phyloP scores from a whole-genome alignment of 2,329 filamentous ascomycete species.

The Lachnellula cervina region DNA sequence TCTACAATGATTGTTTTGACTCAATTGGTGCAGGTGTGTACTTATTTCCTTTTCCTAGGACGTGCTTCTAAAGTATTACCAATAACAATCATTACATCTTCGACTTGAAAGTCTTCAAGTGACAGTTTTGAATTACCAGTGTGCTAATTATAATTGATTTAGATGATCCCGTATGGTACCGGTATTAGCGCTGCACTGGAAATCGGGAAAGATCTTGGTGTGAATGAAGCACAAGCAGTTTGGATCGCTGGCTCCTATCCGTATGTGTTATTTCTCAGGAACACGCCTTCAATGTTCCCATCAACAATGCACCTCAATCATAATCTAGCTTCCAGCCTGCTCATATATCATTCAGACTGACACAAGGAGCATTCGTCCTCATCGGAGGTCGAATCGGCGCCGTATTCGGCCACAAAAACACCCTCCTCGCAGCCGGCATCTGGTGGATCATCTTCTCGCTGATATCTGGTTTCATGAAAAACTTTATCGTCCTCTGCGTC shows the following conservation, averaged over 20 bases:
- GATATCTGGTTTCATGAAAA: slow-evolving; percentile 39
- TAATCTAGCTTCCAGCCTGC: too few species aligned
- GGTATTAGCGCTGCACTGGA: not conserved
- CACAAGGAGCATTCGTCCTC: slow-evolving; percentile 46
- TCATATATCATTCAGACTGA: slow-evolving; percentile 33
- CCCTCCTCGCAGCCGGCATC: slow-evolving; percentile 39
- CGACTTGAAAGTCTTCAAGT: too few species aligned
- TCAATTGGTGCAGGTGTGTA: too few species aligned
- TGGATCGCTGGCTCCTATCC: not conserved
- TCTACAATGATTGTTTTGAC: too few species aligned
- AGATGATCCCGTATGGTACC: not conserved
- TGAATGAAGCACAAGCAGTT: not conserved
- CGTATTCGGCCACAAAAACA: slow-evolving; percentile 45
- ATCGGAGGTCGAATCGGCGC: slow-evolving; percentile 45
- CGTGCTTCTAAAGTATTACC: too few species aligned
- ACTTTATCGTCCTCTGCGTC: slow-evolving; percentile 39
- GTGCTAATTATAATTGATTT: not conserved
- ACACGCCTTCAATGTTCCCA: too few species aligned
- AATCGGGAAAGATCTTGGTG: not conserved
- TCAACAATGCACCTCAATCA: too few species aligned
- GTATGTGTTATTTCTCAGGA: too few species aligned
- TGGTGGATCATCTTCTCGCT: slow-evolving; percentile 32
- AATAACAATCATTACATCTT: too few species aligned
- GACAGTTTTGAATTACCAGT: too few species aligned
- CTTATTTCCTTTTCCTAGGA: too few species aligned